Base-by-base conservation (phyloP, 768 basidiomycete genomes). In the Sarcodon aspratus region DNA sequence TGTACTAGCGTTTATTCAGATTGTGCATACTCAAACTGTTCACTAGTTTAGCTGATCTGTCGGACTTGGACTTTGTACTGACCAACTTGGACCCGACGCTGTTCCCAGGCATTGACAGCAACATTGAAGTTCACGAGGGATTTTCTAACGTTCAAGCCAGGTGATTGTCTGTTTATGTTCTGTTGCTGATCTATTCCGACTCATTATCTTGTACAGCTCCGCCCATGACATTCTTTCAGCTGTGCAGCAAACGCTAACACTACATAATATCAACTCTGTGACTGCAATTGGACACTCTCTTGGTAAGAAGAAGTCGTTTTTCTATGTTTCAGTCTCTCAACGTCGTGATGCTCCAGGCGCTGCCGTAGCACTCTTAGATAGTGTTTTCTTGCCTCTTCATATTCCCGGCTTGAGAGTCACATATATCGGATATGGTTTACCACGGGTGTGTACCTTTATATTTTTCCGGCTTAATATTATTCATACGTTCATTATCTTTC, bases 321-420 rank as follows among this genome's bases (percentile, higher is more conserved):
- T n/a, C n/a, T 27, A 27, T 27, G 21, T 27, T 27, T 27, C 5
- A 27, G 21, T 27, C 21, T 27, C 21, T 27, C 21, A 27, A 27
- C 21, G 21, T 27, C 21, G 57, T 53, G 55, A 36, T 10, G 57
- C 36, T 33, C 35, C 7, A 15, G 68, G 78, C 44, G 79, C 69
- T 33, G 78, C 78, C 1, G 60, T 81, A 46, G 64, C 76, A 5
- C 66, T 78, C 4, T 61, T 79, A 36, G 74, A 77, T 48, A 63
- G 71, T 6, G 63, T 79, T 15, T 76, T 68, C 58, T 66, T 79
- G 6, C 73, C 74, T 13, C 59, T 76, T 17, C 71, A 76, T 49
- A 59, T 80, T 33, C 66, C 74, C 1, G 61, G 56, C 10, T 64
- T 52, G 10, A 52, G 56, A 6, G 54, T 57, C 46, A 54, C 52